Conservation (phyloP, 1,139 yeast species). For the Scheffersomyces titani region DNA sequence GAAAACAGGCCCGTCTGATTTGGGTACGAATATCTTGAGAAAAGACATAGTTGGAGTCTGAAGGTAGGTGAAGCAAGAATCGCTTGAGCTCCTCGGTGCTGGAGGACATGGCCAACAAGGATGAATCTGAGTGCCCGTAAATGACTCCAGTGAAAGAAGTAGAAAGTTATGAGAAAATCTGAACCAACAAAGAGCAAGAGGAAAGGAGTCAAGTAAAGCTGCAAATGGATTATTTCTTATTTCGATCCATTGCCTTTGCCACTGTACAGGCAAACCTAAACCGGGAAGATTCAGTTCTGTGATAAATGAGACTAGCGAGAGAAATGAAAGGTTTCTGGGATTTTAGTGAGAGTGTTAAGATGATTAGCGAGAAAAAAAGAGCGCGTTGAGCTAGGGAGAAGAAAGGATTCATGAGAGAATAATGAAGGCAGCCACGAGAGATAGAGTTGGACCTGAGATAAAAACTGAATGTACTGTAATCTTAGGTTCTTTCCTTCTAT, state of each 20-base stretch:
- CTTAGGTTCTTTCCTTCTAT: too few relatives aligned
- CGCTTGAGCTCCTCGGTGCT: constrained; percentile 15
- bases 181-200: not conserved
- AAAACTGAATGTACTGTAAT: too few relatives aligned
- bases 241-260: not conserved
- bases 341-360: not conserved
- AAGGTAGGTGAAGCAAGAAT: constrained; percentile 37
- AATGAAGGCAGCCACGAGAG: not conserved
- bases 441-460: not conserved
- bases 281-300: not conserved
- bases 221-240: not conserved
- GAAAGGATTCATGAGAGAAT: not conserved
- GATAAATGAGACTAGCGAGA: not conserved
- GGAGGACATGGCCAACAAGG: not conserved
- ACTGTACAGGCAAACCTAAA: not conserved
- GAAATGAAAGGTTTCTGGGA: not conserved
- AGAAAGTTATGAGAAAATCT: not conserved
- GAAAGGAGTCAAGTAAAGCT: not conserved
- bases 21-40: constrained; percentile 34
- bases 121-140: not conserved
- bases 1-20: constrained; percentile 52
- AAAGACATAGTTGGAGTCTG: constrained; percentile 35
- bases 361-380: not conserved
- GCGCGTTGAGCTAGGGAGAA: not conserved
- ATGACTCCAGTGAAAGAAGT: not conserved